Percentiles rank a stretch among this genome's conserved stretches.
Conservation (phyloP, 306 rosid species). For the Vigna hirtella region DNA sequence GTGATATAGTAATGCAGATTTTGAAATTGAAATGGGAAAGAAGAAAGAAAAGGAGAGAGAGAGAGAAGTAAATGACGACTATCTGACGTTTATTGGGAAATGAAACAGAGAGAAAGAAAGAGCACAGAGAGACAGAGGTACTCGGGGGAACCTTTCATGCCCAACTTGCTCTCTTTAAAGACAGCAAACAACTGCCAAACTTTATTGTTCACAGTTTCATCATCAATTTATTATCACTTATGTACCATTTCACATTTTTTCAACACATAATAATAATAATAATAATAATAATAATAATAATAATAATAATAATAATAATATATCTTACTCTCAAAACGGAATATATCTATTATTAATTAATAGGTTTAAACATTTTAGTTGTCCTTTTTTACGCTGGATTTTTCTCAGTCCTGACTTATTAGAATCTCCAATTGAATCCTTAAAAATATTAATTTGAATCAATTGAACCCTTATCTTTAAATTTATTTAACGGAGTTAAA, state of each 20-base stretch:
- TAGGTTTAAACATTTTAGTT: no score
- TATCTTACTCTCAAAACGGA: no score
- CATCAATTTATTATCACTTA: constrained; percentile 46
- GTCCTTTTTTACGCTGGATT: no score
- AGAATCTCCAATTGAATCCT: accelerated
- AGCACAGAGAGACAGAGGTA: constrained; percentile 8
- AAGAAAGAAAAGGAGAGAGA: constrained; percentile 8
- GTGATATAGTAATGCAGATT: constrained; percentile 8
- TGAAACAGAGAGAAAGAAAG: constrained; percentile 51
- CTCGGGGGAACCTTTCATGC: constrained; percentile 47
- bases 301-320: no score
- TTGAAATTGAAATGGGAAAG: constrained; percentile 45
- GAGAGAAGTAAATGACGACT: constrained; percentile 61
- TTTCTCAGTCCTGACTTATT: no score
- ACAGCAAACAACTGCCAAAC: constrained; percentile 33
- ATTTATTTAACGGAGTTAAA: no score
- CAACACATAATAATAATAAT: no score
- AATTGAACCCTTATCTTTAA: accelerated
- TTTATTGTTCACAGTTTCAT: constrained; percentile 42
- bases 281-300: no score
- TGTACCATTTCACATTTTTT: no score
- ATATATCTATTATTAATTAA: no score
- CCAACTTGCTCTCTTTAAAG: constrained; percentile 48
- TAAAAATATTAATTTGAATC: no score
- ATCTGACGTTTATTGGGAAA: constrained; percentile 74